A percentile compares a stretch with the other conserved stretches of the same genome.
Conservation (phyloP, 1,139 yeast species). For the Lodderomyces pseudojiufengensis region DNA sequence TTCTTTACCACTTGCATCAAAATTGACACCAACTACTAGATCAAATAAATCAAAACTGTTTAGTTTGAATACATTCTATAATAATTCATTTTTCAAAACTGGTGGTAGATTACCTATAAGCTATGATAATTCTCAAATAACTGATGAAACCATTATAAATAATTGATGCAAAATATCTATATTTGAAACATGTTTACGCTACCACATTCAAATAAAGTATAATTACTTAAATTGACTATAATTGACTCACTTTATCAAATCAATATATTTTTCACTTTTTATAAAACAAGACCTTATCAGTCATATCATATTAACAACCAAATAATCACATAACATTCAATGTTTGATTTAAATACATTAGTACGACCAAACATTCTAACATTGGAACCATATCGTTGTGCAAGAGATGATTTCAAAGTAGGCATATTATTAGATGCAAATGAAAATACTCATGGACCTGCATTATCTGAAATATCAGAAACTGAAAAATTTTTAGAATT, state of each 20-base stretch:
- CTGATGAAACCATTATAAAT: slow-evolving; percentile 8
- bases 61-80: slow-evolving; percentile 8
- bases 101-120: slow-evolving; percentile 9
- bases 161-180: no score
- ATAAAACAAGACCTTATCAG: no score
- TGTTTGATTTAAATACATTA: slow-evolving; percentile 54
- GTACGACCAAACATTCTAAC: slow-evolving; percentile 81
- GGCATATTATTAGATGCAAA: slow-evolving; percentile 92
- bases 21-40: background rate
- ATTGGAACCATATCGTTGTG: slow-evolving; percentile 90
- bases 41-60: background rate
- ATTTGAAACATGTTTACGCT: no score
- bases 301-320: no score
- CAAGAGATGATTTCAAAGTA: slow-evolving; percentile 85
- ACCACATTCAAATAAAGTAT: no score
- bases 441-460: slow-evolving; percentile 93
- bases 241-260: no score
- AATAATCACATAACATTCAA: no score
- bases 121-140: slow-evolving; percentile 13
- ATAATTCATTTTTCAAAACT: slow-evolving; percentile 11
- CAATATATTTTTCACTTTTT: no score
- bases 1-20: background rate
- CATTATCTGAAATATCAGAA: slow-evolving; percentile 35
- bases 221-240: no score
- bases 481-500: slow-evolving; percentile 45